Base-by-base conservation (phyloP, 306 rosid genomes). In the Vigna mungo region DNA sequence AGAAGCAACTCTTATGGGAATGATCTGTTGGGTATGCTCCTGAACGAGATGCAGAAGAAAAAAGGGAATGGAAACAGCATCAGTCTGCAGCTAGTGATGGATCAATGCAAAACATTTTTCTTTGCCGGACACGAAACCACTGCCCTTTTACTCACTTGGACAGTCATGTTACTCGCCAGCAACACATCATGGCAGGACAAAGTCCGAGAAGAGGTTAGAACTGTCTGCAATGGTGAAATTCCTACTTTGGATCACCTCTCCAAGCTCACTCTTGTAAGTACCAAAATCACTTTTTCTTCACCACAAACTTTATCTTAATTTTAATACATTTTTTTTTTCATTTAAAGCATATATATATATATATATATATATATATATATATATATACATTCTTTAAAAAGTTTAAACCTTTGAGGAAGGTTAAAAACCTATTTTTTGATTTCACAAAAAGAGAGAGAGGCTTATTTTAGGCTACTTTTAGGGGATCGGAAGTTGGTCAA, bases 81-180 rank as follows among this genome's bases (percentile, higher is more conserved):
- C 17, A 83, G 87, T 70, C 64, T 92, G 75, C 97, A 92, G 71
- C 55, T 86, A 3, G 93, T 96, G 9, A 96, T 91, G 96, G 99
- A 96, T 84, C 94, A 96, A 79, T 96, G 99, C 82, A 96, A 96
- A 52, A 96, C 99, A 13, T 96, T 96, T 79, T 96, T 96, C 89
- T 96, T 96, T 83, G 92, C 99, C 18, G 99, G 99, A 3, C 97
- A 96, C 78, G 99, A 96, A 81, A 92, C 99, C 46, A 89, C 98
- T 5, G 94, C 99, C 0, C 87, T 96, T 3, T 84, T 96, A 77
- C 96, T 96, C 78, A 96, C 94, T 5, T 96, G 99, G 99, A 87
- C 97, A 5, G 84, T 92, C 53, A 96, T 96, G 98, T 77, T 96
- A 74, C 55, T 96, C 0, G 98, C 99, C 9, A 86, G 81, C 66